A percentile compares a stretch with the other conserved stretches of the same genome.
Evolutionary conservation across 805 yeast genomes (phyloP).

Genomic region (Cyberlindnera meyerae): DNA sequence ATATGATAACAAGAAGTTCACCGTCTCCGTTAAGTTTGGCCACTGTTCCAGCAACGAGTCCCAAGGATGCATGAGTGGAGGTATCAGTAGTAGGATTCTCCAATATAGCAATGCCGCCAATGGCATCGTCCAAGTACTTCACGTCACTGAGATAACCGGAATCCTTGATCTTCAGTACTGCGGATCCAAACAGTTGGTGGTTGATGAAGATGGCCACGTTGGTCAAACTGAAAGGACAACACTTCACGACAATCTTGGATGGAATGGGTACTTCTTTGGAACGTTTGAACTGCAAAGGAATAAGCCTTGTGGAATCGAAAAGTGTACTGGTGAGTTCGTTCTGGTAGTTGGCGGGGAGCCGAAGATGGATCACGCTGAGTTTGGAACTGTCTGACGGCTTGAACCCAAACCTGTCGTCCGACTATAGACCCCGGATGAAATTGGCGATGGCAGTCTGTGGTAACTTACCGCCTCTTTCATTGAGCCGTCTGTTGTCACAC

Average conservation of each 20-base stretch:
- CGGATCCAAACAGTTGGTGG: constrained; percentile 19
- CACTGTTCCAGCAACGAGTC: constrained; percentile 21
- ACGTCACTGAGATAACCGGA: constrained; percentile 22
- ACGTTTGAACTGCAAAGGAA: constrained; percentile 10
- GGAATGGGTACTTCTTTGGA: constrained; percentile 14
- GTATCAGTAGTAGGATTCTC: constrained; percentile 1
- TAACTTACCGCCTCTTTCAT: neutral
- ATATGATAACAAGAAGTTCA: constrained; percentile 19
- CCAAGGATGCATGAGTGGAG: constrained; percentile 13
- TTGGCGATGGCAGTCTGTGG: neutral
- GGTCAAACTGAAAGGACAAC: constrained; percentile 28
- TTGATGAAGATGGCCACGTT: constrained; percentile 25
- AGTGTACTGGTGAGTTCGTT: constrained; percentile 7
- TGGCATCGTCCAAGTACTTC: constrained; percentile 25
- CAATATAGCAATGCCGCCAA: constrained; percentile 23
- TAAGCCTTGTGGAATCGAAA: constrained; percentile 10
- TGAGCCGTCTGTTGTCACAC: constrained; percentile 4
- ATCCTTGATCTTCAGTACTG: constrained; percentile 15
- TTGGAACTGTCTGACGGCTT: constrained; percentile 13
- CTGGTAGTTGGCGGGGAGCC: constrained; percentile 4
- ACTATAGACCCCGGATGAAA: constrained; percentile 6
- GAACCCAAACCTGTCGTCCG: constrained; percentile 15
- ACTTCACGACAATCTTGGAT: constrained; percentile 15
- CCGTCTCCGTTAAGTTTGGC: constrained; percentile 27
- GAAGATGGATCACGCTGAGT: constrained; percentile 18